These are phyloP conservation scores for Turnera subulata DNA, from an alignment of 345 rosid species.

Conservation along the genomic window DNA sequence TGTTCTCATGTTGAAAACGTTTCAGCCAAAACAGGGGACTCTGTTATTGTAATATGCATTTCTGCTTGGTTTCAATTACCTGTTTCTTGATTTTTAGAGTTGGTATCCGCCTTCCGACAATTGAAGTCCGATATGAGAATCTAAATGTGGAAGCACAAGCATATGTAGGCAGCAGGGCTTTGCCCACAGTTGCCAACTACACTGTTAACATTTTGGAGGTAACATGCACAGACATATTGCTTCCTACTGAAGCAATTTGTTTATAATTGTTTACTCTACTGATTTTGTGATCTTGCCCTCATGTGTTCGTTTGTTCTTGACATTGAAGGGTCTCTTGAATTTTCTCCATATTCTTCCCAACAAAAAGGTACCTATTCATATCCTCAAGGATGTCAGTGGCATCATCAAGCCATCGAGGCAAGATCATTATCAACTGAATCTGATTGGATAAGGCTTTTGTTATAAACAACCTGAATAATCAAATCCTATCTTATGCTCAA, in stretches of 20 bases:
- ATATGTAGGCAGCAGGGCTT: conserved; percentile 59
- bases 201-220: conserved; percentile 47
- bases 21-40: too few relatives aligned
- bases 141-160: conserved; percentile 42
- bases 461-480: neutral
- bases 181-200: conserved; percentile 55
- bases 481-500: too few relatives aligned
- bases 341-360: conserved; percentile 32
- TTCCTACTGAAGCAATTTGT: neutral
- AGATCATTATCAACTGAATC: conserved; percentile 5
- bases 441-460: neutral
- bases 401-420: conserved; percentile 64
- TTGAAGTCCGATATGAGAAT: too few relatives aligned
- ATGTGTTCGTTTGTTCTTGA: too few relatives aligned
- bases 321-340: conserved; percentile 19
- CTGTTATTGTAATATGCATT: too few relatives aligned
- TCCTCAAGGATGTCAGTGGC: conserved; percentile 64
- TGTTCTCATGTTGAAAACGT: too few relatives aligned
- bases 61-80: too few relatives aligned
- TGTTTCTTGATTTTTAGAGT: too few relatives aligned
- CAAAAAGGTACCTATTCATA: conserved; percentile 43
- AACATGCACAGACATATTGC: neutral
- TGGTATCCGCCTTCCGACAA: too few relatives aligned
- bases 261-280: neutral
- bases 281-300: neutral